phyloP scores from a whole-genome alignment of 1,284 basidiomycete species.

The Sutorius eximius region DNA sequence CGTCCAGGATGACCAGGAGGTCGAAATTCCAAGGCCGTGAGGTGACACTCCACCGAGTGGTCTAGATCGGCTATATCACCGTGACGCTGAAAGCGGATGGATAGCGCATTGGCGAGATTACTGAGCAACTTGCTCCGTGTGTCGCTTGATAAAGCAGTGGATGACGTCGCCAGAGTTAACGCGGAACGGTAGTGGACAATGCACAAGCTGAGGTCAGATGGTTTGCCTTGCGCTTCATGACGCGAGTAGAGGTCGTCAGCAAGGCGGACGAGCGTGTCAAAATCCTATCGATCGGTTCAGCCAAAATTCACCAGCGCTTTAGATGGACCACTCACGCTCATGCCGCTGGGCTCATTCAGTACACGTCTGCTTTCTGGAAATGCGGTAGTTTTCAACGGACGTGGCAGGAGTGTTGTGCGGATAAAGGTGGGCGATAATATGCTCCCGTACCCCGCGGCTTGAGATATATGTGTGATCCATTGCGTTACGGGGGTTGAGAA shows the following conservation, averaged over 20 bases:
- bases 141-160: constrained; percentile 17
- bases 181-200: constrained; percentile 31
- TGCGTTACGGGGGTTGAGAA: constrained; percentile 11
- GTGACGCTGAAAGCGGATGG: constrained; percentile 30
- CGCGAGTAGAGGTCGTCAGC: constrained; percentile 28
- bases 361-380: neutral
- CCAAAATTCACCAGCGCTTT: neutral
- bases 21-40: constrained; percentile 27
- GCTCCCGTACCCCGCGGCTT: constrained; percentile 4
- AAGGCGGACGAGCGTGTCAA: constrained; percentile 26
- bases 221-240: constrained; percentile 19
- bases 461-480: constrained; percentile 18
- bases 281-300: constrained; percentile 20
- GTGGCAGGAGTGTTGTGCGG: neutral
- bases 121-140: constrained; percentile 26
- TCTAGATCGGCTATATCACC: constrained; percentile 35
- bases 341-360: constrained; percentile 3
- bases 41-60: constrained; percentile 32
- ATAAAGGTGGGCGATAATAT: neutral
- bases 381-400: neutral
- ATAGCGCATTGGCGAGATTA: constrained; percentile 35
- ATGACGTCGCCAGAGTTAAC: constrained; percentile 23
- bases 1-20: constrained; percentile 24
- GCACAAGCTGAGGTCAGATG: constrained; percentile 28
- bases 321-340: constrained; percentile 20